phyloP scores from a whole-genome alignment of 495 filamentous ascomycete genomes.

The Podospora tetraspora region DNA sequence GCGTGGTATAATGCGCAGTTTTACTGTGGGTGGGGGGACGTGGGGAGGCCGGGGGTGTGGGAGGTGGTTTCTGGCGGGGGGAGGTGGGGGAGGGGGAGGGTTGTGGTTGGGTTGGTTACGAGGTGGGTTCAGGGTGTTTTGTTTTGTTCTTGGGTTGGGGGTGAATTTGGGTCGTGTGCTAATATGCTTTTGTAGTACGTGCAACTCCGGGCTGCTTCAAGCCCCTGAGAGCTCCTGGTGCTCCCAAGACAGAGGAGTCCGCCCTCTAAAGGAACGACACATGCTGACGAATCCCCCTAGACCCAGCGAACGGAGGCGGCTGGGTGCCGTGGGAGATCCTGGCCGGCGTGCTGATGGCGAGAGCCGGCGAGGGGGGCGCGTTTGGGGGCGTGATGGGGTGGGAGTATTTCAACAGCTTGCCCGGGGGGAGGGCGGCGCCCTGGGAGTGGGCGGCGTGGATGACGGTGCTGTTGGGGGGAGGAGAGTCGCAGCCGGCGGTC shows the following conservation, averaged over 20 bases:
- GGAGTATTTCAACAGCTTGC: conserved; percentile 78
- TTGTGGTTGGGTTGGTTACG: conserved; percentile 72
- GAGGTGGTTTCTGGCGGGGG: conserved; percentile 70
- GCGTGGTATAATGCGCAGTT: conserved; percentile 83
- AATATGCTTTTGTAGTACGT: neutral
- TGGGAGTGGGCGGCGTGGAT: conserved; percentile 62
- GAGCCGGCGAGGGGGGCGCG: conserved; percentile 34
- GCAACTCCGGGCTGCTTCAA: neutral
- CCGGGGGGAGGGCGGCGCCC: conserved; percentile 52
- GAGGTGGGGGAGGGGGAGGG: conserved; percentile 61
- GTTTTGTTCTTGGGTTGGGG: too few relatives aligned
- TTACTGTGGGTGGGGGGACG: conserved; percentile 76
- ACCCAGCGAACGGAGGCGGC: conserved; percentile 59
- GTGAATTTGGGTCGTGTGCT: neutral
- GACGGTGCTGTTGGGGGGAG: conserved; percentile 30
- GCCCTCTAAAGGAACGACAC: too few relatives aligned
- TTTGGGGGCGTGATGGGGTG: conserved; percentile 82
- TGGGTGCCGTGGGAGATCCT: conserved; percentile 35
- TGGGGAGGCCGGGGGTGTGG: conserved; percentile 51
- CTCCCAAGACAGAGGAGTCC: neutral
- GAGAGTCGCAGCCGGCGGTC: neutral
- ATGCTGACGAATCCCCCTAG: neutral
- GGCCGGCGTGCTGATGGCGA: conserved; percentile 28
- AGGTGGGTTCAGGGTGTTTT: too few relatives aligned
- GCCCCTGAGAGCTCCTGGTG: too few relatives aligned